Percentiles rank a stretch among this genome's conserved stretches.
These are phyloP conservation scores for Colletotrichum spaethianum DNA, from an alignment of 2,329 filamentous ascomycete species.

Conservation along the genomic window DNA sequence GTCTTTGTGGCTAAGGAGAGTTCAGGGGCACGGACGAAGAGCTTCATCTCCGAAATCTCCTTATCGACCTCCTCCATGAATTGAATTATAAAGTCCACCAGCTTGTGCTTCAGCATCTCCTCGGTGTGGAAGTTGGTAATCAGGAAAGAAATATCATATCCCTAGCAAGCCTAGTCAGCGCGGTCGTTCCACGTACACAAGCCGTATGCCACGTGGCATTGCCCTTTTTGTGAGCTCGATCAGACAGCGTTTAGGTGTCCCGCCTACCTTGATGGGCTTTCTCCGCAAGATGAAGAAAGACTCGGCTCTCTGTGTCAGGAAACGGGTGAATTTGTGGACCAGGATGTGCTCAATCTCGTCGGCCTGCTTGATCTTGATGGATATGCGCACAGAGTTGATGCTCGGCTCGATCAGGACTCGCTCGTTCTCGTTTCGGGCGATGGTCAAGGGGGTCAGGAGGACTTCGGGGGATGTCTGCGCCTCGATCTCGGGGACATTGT, in stretches of 20 bases:
- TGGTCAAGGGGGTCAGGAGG: slow-evolving; percentile 88
- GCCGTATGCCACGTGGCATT: slow-evolving; percentile 20
- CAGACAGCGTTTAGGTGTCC: background rate
- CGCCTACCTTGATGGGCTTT: slow-evolving; percentile 90
- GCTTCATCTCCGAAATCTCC: slow-evolving; percentile 99
- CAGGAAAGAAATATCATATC: slow-evolving; percentile 98
- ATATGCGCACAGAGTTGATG: slow-evolving; percentile 96
- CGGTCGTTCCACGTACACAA: background rate
- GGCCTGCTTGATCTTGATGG: slow-evolving; percentile 99
- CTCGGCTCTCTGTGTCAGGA: slow-evolving; percentile 95
- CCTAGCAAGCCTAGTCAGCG: slow-evolving; percentile 64
- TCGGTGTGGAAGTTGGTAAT: slow-evolving; percentile 99
- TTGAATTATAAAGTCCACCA: slow-evolving; percentile 98
- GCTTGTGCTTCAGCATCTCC: slow-evolving; percentile 98
- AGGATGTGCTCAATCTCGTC: slow-evolving; percentile 99
- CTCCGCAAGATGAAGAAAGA: slow-evolving; percentile 96
- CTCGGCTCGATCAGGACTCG: slow-evolving; percentile 95
- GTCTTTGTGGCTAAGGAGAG: background rate
- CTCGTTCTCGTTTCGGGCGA: slow-evolving; percentile 97
- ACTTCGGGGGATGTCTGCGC: slow-evolving; percentile 94
- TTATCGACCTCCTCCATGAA: slow-evolving; percentile 99
- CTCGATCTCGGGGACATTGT: slow-evolving; percentile 98
- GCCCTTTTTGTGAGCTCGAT: background rate
- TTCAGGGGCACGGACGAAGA: slow-evolving; percentile 82
- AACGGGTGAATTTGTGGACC: slow-evolving; percentile 98